Evolutionary conservation across 495 filamentous ascomycete genomes (phyloP), one percentile per base, ranked within the genome.

Genomic region (Cetradonia linearis): DNA sequence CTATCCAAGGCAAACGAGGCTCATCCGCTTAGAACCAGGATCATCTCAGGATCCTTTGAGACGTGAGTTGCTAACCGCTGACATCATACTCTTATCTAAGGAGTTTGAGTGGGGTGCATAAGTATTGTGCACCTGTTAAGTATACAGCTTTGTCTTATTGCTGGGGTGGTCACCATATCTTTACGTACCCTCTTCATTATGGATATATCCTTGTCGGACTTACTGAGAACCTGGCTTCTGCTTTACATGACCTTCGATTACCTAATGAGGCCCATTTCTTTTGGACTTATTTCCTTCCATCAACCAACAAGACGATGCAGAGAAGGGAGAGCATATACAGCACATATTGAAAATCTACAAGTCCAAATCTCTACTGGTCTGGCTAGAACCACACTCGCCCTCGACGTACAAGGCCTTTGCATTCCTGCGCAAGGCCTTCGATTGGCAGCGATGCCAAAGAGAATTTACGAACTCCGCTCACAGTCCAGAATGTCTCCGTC

Each of bases 121-220:
- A 20, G 42, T 46, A 46, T 46, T 0, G 42, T 46, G 18, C 7
- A 46, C 11, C 23, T 46, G 9, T 46, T 20, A 7, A 46, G 42
- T 46, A 46, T 46, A 44, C 40, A 46, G 42, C 42, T 46, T n/a
- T 46, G 18, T 46, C 42, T 46, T 46, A 46, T 46, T n/a, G 18
- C 42, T 46, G 42, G 42, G 42, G 18, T 16, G 8, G 7, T 16
- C 18, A 46, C 1, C 42, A n/a, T 46, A 46, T 14, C 2, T 46
- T 46, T 2, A 46, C 16, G 42, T 20, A 46, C 42, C 42, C 42
- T 46, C 42, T n/a, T n/a, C 42, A 46, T 46, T 46, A 7, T 46
- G 42, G 42, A 46, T 7, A 18, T 46, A n/a, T 46, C 42, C 18
- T 46, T 20, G 18, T 20, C 23, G 18, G 13, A 46, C 42, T 46